Conservation (phyloP, 495 filamentous ascomycete genomes). For the Clohesyomyces aquaticus region DNA sequence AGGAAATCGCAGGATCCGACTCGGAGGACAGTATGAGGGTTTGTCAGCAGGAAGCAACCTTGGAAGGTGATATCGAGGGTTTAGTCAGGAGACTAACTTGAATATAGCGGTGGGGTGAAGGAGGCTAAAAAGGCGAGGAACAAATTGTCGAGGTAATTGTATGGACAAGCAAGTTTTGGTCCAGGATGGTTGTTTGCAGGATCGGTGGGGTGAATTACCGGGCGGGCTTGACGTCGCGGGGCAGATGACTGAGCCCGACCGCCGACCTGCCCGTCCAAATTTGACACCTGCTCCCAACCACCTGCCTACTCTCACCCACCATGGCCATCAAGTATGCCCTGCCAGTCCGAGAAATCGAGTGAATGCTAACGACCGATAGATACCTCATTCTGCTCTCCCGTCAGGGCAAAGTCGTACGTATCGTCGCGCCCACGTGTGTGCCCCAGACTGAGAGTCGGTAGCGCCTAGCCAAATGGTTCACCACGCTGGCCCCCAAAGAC, state of each 20-base stretch:
- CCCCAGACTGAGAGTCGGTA: slow-evolving; percentile 51
- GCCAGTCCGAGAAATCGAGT: too few relatives aligned
- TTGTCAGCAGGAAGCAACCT: too few relatives aligned
- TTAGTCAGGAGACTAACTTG: too few relatives aligned
- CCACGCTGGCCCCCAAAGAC: slow-evolving; percentile 94
- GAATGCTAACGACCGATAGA: too few relatives aligned
- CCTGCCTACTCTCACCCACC: slow-evolving; percentile 28
- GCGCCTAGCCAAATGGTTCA: slow-evolving; percentile 99
- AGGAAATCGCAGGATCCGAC: too few relatives aligned
- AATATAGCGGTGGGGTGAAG: neutral
- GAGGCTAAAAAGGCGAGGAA: too few relatives aligned
- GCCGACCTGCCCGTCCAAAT: slow-evolving; percentile 3
- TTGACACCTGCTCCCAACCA: slow-evolving; percentile 4
- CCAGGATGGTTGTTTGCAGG: neutral
- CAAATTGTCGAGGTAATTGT: too few relatives aligned
- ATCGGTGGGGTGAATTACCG: neutral
- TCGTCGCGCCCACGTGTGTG: slow-evolving; percentile 48
- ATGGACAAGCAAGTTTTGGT: too few relatives aligned
- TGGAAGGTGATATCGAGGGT: too few relatives aligned
- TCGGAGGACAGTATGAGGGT: too few relatives aligned
- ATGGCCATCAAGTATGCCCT: slow-evolving; percentile 66
- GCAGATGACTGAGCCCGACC: slow-evolving; percentile 6
- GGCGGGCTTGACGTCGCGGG: slow-evolving; percentile 24
- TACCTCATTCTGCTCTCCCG: slow-evolving; percentile 96
- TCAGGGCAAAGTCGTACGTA: slow-evolving; percentile 96